Conservation (phyloP, 139 green algal species). For the Chlamydomonas sp. region DNA sequence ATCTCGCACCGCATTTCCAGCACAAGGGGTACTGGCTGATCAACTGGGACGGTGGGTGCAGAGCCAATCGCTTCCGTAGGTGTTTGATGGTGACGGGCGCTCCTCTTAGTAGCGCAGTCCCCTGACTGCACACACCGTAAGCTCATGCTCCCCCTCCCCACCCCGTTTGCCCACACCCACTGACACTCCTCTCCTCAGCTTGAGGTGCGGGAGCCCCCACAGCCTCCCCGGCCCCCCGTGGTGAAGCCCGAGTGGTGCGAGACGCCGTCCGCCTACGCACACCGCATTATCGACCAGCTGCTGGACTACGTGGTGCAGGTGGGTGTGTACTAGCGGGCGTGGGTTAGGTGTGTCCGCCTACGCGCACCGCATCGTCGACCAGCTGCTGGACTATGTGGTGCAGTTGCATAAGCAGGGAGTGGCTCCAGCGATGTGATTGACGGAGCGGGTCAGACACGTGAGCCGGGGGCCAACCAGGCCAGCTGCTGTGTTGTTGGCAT, state of each 20-base stretch:
- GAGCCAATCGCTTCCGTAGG: too few species aligned
- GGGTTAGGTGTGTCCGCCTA: background rate
- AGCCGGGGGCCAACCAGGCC: too few species aligned
- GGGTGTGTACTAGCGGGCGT: background rate
- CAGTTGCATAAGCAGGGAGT: slow-evolving; percentile 13
- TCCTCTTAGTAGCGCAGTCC: too few species aligned
- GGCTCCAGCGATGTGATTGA: too few species aligned
- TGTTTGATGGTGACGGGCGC: too few species aligned
- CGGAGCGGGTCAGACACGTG: too few species aligned
- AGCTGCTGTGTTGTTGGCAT: too few species aligned
- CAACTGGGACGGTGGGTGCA: too few species aligned
- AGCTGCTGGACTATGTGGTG: slow-evolving; percentile 58
- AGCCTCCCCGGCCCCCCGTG: slow-evolving; percentile 44
- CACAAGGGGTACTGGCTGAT: too few species aligned
- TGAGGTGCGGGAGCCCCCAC: slow-evolving; percentile 18
- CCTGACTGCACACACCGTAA: too few species aligned
- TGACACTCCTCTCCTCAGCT: slow-evolving; percentile 11
- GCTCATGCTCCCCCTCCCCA: background rate
- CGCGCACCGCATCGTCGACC: slow-evolving; percentile 44
- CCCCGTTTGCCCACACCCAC: background rate
- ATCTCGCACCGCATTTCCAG: too few species aligned
- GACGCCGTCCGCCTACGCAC: slow-evolving; percentile 23
- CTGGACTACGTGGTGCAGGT: slow-evolving; percentile 61
- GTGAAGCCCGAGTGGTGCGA: slow-evolving; percentile 65
- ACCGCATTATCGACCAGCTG: slow-evolving; percentile 53